Evolutionary conservation across 352 stramenopile species (phyloP).

Genomic region (Globisporangium megalacanthum): DNA sequence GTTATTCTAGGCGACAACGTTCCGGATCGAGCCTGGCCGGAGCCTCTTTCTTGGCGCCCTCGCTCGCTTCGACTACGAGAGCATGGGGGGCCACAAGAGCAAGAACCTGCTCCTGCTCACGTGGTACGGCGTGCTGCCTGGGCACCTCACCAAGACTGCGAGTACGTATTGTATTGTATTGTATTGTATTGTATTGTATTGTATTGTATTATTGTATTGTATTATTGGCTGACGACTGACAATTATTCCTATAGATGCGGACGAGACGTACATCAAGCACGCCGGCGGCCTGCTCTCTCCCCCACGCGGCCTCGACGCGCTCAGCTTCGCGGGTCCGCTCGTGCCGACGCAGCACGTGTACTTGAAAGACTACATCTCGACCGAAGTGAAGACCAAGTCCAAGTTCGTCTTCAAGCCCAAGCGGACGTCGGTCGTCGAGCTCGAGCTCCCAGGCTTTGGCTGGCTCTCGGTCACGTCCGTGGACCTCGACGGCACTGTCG

Average conservation of each 20-base stretch:
- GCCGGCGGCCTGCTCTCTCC: constrained; percentile 71
- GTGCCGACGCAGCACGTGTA: constrained; percentile 46
- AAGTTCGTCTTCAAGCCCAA: constrained; percentile 76
- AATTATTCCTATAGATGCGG: constrained; percentile 30
- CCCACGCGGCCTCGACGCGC: constrained; percentile 63
- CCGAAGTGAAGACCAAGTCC: constrained; percentile 55
- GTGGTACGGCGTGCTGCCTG: constrained; percentile 82
- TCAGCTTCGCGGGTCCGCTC: constrained; percentile 72
- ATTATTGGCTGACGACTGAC: not conserved
- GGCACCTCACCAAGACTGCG: constrained; percentile 73
- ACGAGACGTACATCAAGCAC: constrained; percentile 77
- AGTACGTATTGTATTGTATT: constrained; percentile 30
- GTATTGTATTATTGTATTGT: too few species aligned
- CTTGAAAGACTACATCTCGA: constrained; percentile 64
- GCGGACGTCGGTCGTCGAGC: constrained; percentile 69
- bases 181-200: too few species aligned
- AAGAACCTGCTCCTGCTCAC: constrained; percentile 69
- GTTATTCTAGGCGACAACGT: constrained; percentile 47
- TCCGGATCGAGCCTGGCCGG: constrained; percentile 54
- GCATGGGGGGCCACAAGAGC: constrained; percentile 23
- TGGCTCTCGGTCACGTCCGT: constrained; percentile 77
- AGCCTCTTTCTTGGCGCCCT: constrained; percentile 78
- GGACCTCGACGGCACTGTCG: constrained; percentile 67
- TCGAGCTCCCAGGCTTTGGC: constrained; percentile 75
- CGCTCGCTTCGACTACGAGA: constrained; percentile 72